A percentile compares a stretch with the other conserved stretches of the same genome.
These are phyloP conservation scores for Cyclanthera cordifolia DNA, from an alignment of 306 rosid genomes.

Conservation along the genomic window DNA sequence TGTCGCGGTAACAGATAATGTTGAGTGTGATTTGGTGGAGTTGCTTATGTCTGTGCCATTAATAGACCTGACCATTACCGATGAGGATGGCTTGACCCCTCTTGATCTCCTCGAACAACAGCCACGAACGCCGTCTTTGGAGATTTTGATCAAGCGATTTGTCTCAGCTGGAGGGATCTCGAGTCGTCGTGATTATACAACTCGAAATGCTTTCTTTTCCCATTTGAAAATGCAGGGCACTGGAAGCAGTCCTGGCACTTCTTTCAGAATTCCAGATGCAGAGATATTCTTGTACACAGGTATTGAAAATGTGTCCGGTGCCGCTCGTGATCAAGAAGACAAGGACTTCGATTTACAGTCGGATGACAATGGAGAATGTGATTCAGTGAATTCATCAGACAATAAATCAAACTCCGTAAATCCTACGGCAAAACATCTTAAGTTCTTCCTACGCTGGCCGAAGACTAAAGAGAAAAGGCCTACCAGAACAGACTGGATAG, in stretches of 20 bases:
- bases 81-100: conserved; percentile 63
- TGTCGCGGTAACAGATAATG: conserved; percentile 45
- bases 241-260: conserved; percentile 73
- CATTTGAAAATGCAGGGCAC: conserved; percentile 56
- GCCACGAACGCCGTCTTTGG: conserved; percentile 49
- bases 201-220: conserved; percentile 39
- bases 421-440: conserved; percentile 35
- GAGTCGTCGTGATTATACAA: conserved; percentile 25
- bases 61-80: conserved; percentile 49
- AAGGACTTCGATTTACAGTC: conserved; percentile 28
- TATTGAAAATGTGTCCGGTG: conserved; percentile 45
- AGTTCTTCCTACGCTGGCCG: conserved; percentile 57
- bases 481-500: conserved; percentile 23
- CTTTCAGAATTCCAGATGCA: conserved; percentile 77
- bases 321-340: conserved; percentile 29
- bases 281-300: conserved; percentile 81
- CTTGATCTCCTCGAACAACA: conserved; percentile 59
- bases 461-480: conserved; percentile 37
- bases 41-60: conserved; percentile 51
- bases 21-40: conserved; percentile 52
- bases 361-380: conserved; percentile 30
- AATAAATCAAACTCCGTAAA: conserved; percentile 33
- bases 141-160: conserved; percentile 55
- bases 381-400: conserved; percentile 27
- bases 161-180: conserved; percentile 62